Evolutionary conservation across 2,329 filamentous ascomycete species (phyloP).

Genomic region (Triangularia setosa): DNA sequence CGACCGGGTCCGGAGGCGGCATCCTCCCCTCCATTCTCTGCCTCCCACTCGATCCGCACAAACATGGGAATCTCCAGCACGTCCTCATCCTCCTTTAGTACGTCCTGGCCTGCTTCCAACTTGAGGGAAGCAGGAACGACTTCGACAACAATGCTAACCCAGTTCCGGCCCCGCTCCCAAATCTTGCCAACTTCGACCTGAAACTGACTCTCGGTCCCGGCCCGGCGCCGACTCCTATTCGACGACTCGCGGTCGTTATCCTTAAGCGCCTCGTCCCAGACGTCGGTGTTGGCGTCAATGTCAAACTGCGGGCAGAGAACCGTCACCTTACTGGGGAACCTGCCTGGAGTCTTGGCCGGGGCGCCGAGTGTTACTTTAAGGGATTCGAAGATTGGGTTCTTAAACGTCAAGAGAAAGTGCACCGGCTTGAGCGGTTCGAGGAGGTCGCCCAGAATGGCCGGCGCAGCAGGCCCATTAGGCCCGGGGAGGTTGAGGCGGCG

Average conservation of each 20-base stretch:
- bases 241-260: slow-evolving; percentile 34
- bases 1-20: slow-evolving; percentile 36
- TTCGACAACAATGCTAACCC: slow-evolving; percentile 91
- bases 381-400: slow-evolving; percentile 89
- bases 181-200: slow-evolving; percentile 86
- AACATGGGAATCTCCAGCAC: slow-evolving; percentile 88
- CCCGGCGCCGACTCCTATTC: neutral
- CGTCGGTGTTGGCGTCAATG: slow-evolving; percentile 84
- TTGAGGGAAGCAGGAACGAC: slow-evolving; percentile 65
- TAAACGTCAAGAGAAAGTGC: slow-evolving; percentile 85
- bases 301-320: slow-evolving; percentile 93
- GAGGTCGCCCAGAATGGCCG: slow-evolving; percentile 25
- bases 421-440: slow-evolving; percentile 55
- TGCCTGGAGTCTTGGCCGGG: slow-evolving; percentile 71
- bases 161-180: slow-evolving; percentile 92
- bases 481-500: slow-evolving; percentile 49
- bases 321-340: slow-evolving; percentile 75
- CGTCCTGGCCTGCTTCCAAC: slow-evolving; percentile 37
- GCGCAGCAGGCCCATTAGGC: slow-evolving; percentile 12
- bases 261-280: slow-evolving; percentile 83
- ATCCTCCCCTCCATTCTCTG: slow-evolving; percentile 59
- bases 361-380: slow-evolving; percentile 86
- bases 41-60: slow-evolving; percentile 87
- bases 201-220: slow-evolving; percentile 40
- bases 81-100: slow-evolving; percentile 57